Evolutionary conservation across 1,284 basidiomycete species (phyloP).

Genomic region (Trichosporon coremiiforme): DNA sequence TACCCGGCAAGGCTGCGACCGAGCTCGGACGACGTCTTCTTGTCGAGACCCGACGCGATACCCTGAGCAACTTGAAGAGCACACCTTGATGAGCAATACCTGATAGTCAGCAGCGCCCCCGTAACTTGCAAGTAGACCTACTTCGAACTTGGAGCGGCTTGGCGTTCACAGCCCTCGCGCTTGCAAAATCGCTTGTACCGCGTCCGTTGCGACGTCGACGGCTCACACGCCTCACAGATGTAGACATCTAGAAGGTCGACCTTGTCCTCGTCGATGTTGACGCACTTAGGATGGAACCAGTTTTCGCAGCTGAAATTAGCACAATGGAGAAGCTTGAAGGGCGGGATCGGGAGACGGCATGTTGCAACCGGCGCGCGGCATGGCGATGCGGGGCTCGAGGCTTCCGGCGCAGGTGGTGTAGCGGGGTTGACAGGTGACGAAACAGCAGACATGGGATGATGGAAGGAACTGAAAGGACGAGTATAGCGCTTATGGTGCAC

Average conservation of each 20-base stretch:
- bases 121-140: constrained; percentile 27
- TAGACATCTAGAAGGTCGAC: constrained; percentile 49
- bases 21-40: constrained; percentile 39
- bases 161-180: constrained; percentile 44
- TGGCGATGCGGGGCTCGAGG: background rate
- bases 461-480: background rate
- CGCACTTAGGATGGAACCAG: constrained; percentile 53
- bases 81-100: constrained; percentile 49
- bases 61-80: constrained; percentile 42
- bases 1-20: constrained; percentile 26
- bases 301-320: constrained; percentile 45
- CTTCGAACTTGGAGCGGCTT: constrained; percentile 44
- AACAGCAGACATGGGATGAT: background rate
- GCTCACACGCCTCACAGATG: constrained; percentile 51
- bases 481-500: background rate
- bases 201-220: constrained; percentile 42
- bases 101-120: constrained; percentile 21
- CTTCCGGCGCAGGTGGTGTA: background rate
- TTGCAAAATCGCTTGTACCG: constrained; percentile 45
- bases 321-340: constrained; percentile 1
- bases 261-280: constrained; percentile 43
- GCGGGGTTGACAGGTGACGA: background rate
- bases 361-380: background rate
- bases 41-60: constrained; percentile 35
- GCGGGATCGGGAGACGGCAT: background rate